phyloP scores from a whole-genome alignment of 1,284 basidiomycete genomes.

The Coriolopsis trogii region DNA sequence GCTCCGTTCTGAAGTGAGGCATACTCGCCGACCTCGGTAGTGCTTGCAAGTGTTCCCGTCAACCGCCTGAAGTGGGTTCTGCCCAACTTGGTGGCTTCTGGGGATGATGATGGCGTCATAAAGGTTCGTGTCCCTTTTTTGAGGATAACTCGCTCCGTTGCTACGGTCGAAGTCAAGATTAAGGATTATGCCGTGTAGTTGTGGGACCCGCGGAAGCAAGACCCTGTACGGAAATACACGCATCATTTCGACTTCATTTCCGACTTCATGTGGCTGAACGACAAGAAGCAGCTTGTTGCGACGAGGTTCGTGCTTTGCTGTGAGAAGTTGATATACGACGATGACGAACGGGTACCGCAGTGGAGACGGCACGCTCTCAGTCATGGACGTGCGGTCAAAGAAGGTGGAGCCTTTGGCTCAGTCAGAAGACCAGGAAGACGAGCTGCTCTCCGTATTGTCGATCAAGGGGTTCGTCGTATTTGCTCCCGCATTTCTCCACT shows the following conservation, averaged over 20 bases:
- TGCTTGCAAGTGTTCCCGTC: constrained; percentile 69
- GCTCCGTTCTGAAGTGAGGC: constrained; percentile 7
- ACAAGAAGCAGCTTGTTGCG: constrained; percentile 83
- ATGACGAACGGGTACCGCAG: constrained; percentile 41
- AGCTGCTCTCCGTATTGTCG: constrained; percentile 82
- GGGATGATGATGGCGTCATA: constrained; percentile 93
- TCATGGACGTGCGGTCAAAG: constrained; percentile 85
- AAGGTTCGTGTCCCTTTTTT: constrained; percentile 57
- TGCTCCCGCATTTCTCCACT: too few relatives aligned
- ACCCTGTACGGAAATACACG: constrained; percentile 68
- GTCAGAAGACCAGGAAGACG: constrained; percentile 96
- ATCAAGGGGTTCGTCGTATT: constrained; percentile 71
- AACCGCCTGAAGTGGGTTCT: constrained; percentile 79
- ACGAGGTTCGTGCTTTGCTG: constrained; percentile 67
- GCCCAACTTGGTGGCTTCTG: constrained; percentile 77
- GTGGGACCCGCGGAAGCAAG: constrained; percentile 83
- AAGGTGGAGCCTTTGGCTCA: constrained; percentile 75
- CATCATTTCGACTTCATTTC: constrained; percentile 98
- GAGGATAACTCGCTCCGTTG: not conserved
- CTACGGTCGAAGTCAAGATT: not conserved
- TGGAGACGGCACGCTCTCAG: constrained; percentile 90
- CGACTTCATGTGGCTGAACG: constrained; percentile 86
- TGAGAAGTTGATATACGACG: not conserved
- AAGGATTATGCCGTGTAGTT: constrained; percentile 49
- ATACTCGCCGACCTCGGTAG: constrained; percentile 39